Conservation (phyloP, 176 grass and related monocot species). For the Zizania latifolia region DNA sequence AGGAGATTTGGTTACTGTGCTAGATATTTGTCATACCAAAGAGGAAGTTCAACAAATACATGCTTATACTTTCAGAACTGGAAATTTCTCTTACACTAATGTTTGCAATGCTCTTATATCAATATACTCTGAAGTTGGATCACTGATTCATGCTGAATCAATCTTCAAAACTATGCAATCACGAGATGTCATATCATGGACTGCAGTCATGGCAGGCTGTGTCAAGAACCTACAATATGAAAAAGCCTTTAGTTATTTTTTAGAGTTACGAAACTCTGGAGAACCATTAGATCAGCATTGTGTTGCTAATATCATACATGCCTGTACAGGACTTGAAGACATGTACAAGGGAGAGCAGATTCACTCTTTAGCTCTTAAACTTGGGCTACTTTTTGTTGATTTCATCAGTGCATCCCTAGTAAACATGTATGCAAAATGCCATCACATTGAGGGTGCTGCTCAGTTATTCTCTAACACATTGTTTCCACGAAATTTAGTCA, state of each 20-base stretch:
- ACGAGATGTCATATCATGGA: conserved; percentile 77
- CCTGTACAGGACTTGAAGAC: conserved; percentile 59
- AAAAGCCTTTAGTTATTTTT: conserved; percentile 55
- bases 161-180: conserved; percentile 44
- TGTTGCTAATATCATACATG: conserved; percentile 53
- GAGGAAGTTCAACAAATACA: conserved; percentile 74
- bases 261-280: conserved; percentile 45
- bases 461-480: conserved; percentile 43
- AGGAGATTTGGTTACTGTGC: conserved; percentile 62
- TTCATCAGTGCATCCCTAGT: conserved; percentile 69
- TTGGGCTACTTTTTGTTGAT: conserved; percentile 53
- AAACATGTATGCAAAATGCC: conserved; percentile 90
- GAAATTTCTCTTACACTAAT: conserved; percentile 47
- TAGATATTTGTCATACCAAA: conserved; percentile 55
- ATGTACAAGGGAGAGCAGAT: conserved; percentile 64
- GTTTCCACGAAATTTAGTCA: conserved; percentile 43
- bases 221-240: conserved; percentile 55
- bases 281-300: conserved; percentile 50
- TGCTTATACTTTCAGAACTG: conserved; percentile 57
- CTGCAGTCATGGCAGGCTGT: conserved; percentile 66
- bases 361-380: conserved; percentile 69
- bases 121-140: conserved; percentile 56
- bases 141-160: conserved; percentile 34
- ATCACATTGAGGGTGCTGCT: conserved; percentile 39
- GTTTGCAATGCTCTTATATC: conserved; percentile 85